Evolutionary conservation across 1,284 basidiomycete genomes (phyloP).

Genomic region (Trichosporon faecale): DNA sequence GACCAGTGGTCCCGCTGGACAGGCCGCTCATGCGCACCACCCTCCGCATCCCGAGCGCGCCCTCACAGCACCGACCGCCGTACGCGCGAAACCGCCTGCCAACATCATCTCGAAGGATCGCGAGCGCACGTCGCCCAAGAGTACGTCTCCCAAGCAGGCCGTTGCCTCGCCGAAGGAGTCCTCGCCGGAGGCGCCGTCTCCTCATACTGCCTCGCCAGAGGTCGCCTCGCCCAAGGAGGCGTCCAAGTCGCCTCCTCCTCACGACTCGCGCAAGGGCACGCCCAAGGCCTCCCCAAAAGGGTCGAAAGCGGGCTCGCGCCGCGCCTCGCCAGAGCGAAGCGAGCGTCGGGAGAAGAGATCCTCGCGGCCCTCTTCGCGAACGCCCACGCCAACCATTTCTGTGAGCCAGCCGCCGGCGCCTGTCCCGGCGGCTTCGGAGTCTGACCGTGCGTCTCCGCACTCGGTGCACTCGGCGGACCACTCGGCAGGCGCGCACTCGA

Average conservation of each 20-base stretch:
- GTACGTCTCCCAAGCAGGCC: background rate
- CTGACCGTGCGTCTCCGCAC: background rate
- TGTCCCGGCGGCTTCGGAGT: background rate
- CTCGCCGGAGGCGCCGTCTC: background rate
- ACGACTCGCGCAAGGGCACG: background rate
- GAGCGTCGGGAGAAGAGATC: background rate
- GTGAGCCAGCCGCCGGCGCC: background rate
- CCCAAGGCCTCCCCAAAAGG: background rate
- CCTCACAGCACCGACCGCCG: background rate
- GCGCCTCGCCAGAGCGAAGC: slow-evolving; percentile 3
- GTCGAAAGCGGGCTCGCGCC: background rate
- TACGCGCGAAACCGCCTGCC: background rate
- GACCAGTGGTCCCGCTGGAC: background rate
- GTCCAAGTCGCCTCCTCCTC: background rate
- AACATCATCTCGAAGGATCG: background rate
- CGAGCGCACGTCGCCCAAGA: background rate
- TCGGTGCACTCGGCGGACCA: too few relatives aligned
- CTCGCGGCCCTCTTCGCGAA: background rate
- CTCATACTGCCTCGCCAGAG: background rate
- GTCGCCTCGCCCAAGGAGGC: background rate
- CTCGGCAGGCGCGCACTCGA: background rate
- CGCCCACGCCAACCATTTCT: slow-evolving; percentile 1
- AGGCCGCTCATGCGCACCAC: background rate
- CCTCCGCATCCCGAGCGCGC: slow-evolving; percentile 7
- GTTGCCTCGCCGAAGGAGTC: background rate